A percentile compares a stretch with the other conserved stretches of the same genome.
Evolutionary conservation across 2,329 filamentous ascomycete species (phyloP).

Genomic region (Chalaropsis thielavioides): DNA sequence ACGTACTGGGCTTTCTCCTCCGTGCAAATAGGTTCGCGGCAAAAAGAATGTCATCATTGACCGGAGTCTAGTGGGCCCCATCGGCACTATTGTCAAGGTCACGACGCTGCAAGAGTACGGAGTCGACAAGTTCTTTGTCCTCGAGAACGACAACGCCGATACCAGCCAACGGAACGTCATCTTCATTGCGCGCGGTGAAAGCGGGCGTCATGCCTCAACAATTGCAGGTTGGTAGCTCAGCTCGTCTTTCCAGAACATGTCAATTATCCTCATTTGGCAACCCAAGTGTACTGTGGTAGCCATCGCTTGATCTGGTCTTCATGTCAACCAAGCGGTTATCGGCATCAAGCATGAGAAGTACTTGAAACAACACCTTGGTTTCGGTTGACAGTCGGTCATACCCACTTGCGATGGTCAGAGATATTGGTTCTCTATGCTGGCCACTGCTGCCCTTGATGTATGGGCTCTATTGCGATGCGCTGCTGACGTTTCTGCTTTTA

Average conservation of each 20-base stretch:
- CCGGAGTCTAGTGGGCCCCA: conserved; percentile 71
- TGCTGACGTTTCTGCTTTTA: conserved; percentile 12
- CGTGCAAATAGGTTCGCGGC: conserved; percentile 60
- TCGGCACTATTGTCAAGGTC: conserved; percentile 88
- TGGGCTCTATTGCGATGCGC: background rate
- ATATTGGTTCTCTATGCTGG: background rate
- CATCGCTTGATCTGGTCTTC: background rate
- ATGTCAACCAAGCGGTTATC: background rate
- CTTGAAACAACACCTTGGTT: background rate
- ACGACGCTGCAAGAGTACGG: conserved; percentile 93
- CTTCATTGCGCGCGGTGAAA: conserved; percentile 84
- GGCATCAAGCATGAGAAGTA: background rate
- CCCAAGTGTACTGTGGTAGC: background rate
- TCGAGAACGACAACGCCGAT: conserved; percentile 92
- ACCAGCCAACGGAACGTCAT: conserved; percentile 89
- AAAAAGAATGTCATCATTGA: conserved; percentile 98
- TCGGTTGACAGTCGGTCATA: background rate
- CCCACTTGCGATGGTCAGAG: background rate
- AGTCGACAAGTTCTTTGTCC: conserved; percentile 91
- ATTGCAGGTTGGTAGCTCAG: conserved; percentile 64
- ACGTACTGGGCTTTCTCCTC: background rate
- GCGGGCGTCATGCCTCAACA: conserved; percentile 63
- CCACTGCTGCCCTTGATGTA: background rate
- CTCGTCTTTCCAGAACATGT: background rate
- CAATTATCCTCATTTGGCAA: background rate